phyloP scores from a whole-genome alignment of 176 grass and related monocot species.

The Oryza punctata region DNA sequence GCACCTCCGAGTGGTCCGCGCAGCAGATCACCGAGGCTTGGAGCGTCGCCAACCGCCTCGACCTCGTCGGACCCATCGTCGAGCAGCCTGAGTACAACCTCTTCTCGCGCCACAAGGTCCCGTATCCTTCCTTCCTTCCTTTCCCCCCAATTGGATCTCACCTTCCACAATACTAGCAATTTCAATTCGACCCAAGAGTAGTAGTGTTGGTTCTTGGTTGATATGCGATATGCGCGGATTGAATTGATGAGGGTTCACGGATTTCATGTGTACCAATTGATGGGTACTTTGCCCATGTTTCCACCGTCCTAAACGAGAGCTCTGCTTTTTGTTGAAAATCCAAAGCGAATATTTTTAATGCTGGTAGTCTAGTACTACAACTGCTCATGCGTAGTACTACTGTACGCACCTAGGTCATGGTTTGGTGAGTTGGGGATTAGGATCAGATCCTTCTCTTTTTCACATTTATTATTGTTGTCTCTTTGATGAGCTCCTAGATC shows the following conservation, averaged over 20 bases:
- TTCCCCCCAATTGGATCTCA: background rate
- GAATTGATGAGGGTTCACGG: constrained; percentile 5
- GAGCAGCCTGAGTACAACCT: constrained; percentile 99
- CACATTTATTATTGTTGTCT: constrained; percentile 1
- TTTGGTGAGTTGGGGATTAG: background rate
- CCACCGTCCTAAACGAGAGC: background rate
- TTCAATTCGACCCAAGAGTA: background rate
- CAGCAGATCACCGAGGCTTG: constrained; percentile 97
- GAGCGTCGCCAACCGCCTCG: constrained; percentile 68
- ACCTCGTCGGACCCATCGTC: constrained; percentile 88
- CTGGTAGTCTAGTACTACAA: background rate
- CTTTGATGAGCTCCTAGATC: constrained; percentile 24
- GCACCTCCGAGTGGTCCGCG: constrained; percentile 86
- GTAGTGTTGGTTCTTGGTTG: too few species aligned
- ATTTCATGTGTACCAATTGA: background rate
- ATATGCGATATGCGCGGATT: background rate
- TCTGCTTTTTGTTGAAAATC: constrained; percentile 4
- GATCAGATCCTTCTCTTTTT: background rate
- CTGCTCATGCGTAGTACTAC: background rate
- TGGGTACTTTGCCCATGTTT: background rate
- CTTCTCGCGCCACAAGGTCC: constrained; percentile 90
- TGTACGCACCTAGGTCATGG: background rate
- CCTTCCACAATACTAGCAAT: background rate
- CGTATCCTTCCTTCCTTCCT: background rate
- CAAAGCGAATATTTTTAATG: background rate